phyloP scores from a whole-genome alignment of 345 rosid genomes.

The Raphanus raphanistrum region DNA sequence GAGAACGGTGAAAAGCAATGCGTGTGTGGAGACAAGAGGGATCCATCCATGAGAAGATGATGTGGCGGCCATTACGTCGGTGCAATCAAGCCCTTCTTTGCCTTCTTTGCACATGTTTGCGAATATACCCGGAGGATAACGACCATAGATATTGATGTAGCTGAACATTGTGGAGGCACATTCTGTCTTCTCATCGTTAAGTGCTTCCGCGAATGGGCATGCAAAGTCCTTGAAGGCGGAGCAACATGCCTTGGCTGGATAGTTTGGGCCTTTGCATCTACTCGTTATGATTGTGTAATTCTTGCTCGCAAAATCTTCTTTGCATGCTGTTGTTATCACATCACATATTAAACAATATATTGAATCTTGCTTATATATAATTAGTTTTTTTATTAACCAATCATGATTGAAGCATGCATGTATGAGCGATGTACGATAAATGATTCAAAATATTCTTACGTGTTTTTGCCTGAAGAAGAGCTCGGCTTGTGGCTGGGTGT shows the following conservation, averaged over 20 bases:
- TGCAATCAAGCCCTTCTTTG: slow-evolving; percentile 62
- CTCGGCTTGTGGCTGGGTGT: slow-evolving; percentile 48
- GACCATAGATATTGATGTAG: slow-evolving; percentile 75
- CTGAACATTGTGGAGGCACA: slow-evolving; percentile 83
- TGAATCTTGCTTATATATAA: neutral
- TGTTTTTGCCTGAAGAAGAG: slow-evolving; percentile 67
- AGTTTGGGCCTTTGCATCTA: slow-evolving; percentile 75
- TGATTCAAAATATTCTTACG: slow-evolving; percentile 31
- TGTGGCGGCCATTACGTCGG: neutral
- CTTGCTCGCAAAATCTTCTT: slow-evolving; percentile 53
- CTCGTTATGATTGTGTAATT: slow-evolving; percentile 67
- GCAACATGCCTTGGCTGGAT: slow-evolving; percentile 56
- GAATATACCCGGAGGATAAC: slow-evolving; percentile 80
- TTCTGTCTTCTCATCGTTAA: slow-evolving; percentile 56
- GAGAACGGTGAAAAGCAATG: slow-evolving; percentile 7
- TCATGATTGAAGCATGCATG: slow-evolving; percentile 10
- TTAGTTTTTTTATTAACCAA: neutral
- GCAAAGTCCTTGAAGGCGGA: slow-evolving; percentile 57
- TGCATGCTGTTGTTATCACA: slow-evolving; percentile 47
- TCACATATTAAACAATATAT: neutral
- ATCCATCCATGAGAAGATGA: slow-evolving; percentile 31
- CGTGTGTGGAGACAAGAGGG: slow-evolving; percentile 13
- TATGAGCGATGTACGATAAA: neutral
- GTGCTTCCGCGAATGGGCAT: slow-evolving; percentile 50
- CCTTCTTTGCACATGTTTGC: slow-evolving; percentile 63